These are phyloP conservation scores for Crithidia fasciculata DNA, from an alignment of 208 protist species.

Conservation along the genomic window DNA sequence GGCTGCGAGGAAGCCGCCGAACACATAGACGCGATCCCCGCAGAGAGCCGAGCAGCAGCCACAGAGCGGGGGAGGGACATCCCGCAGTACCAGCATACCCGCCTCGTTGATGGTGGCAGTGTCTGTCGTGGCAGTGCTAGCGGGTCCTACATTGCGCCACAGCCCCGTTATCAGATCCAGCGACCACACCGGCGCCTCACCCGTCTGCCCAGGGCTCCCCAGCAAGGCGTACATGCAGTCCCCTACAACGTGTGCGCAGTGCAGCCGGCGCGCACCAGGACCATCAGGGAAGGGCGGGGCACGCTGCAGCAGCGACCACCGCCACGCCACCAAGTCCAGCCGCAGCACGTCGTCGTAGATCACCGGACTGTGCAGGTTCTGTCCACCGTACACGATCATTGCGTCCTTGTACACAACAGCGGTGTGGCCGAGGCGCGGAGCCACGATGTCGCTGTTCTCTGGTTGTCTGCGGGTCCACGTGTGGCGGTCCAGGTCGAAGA, in stretches of 20 bases:
- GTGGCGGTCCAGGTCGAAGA: conserved; percentile 24
- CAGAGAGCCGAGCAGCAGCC: conserved; percentile 67
- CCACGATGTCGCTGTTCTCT: conserved; percentile 64
- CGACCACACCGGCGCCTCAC: conserved; percentile 54
- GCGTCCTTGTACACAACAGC: conserved; percentile 76
- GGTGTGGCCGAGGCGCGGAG: conserved; percentile 52
- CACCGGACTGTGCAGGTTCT: conserved; percentile 46
- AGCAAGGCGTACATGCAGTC: conserved; percentile 86
- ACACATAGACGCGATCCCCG: conserved; percentile 64
- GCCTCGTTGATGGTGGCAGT: not conserved
- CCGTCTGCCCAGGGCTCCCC: conserved; percentile 40
- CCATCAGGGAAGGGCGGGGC: conserved; percentile 61
- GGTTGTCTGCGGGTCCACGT: conserved; percentile 22
- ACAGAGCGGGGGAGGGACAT: conserved; percentile 40
- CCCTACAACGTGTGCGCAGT: conserved; percentile 68
- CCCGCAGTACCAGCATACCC: not conserved
- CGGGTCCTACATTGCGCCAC: conserved; percentile 57
- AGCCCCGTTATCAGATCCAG: conserved; percentile 53
- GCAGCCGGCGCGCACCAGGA: conserved; percentile 71
- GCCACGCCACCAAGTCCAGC: conserved; percentile 73
- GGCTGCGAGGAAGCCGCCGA: conserved; percentile 51
- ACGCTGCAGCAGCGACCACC: conserved; percentile 59
- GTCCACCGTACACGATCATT: conserved; percentile 90
- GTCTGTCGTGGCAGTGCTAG: not conserved
- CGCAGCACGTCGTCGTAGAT: conserved; percentile 70